Conservation (phyloP, 257 asterid genomes). For the Apocynum venetum region DNA sequence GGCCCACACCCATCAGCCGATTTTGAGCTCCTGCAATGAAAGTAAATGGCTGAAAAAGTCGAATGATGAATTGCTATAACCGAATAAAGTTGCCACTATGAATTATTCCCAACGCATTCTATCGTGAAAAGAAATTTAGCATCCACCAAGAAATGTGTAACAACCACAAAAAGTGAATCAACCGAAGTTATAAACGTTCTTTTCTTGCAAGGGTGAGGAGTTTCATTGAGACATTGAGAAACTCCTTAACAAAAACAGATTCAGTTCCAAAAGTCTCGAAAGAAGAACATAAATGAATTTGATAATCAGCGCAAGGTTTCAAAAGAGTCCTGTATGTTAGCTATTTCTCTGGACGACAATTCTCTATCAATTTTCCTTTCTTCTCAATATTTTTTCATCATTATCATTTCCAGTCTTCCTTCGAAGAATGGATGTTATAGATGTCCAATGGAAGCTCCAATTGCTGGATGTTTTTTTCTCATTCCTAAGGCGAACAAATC, state of each 20-base stretch:
- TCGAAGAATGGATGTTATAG: neutral
- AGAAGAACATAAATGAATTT: neutral
- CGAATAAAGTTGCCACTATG: neutral
- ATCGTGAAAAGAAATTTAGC: neutral
- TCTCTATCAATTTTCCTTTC: neutral
- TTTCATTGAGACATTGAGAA: neutral
- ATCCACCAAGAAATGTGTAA: neutral
- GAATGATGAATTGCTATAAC: neutral
- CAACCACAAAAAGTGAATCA: neutral
- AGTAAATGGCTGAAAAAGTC: neutral
- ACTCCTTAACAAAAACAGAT: neutral
- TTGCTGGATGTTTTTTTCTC: neutral
- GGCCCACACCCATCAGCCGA: neutral
- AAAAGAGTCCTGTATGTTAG: neutral
- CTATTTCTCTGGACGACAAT: neutral
- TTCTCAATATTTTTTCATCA: slow-evolving; percentile 20
- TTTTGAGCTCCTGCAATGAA: neutral
- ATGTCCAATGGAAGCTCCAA: neutral
- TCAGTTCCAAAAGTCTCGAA: neutral
- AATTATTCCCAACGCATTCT: neutral
- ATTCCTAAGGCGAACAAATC: neutral
- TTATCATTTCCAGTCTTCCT: slow-evolving; percentile 6
- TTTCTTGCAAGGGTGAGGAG: neutral
- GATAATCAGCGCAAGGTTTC: neutral
- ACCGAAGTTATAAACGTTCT: neutral